A percentile compares a stretch with the other conserved stretches of the same genome.
Evolutionary conservation across 805 yeast species (phyloP).

Genomic region (Yarrowia osloensis): DNA sequence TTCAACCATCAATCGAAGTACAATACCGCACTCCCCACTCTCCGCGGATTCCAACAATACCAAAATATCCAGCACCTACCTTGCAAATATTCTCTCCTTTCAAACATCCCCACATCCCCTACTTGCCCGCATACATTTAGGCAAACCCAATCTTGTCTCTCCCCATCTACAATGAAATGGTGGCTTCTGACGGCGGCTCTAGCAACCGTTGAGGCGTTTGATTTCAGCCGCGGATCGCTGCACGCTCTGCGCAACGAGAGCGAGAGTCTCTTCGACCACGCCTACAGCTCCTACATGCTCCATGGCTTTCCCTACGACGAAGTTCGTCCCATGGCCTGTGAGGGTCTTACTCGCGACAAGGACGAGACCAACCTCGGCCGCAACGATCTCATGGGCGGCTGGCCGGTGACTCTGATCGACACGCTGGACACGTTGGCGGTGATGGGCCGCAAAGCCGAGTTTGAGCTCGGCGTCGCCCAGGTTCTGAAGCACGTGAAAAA

Average conservation of each 20-base stretch:
- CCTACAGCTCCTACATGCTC: constrained; percentile 67
- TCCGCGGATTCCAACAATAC: too few relatives aligned
- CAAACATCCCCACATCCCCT: too few relatives aligned
- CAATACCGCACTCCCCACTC: too few relatives aligned
- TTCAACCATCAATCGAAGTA: too few relatives aligned
- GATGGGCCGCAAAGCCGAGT: constrained; percentile 61
- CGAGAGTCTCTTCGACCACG: constrained; percentile 63
- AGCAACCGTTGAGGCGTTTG: too few relatives aligned
- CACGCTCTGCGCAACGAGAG: constrained; percentile 48
- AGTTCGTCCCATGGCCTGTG: constrained; percentile 71
- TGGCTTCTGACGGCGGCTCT: constrained; percentile 43
- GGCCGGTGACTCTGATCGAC: constrained; percentile 76
- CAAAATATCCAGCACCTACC: too few relatives aligned
- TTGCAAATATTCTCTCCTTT: too few relatives aligned
- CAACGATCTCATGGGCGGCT: constrained; percentile 86
- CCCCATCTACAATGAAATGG: too few relatives aligned
- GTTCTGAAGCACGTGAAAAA: constrained; percentile 46
- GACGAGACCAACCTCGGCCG: constrained; percentile 57
- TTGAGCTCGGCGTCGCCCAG: constrained; percentile 49
- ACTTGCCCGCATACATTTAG: too few relatives aligned
- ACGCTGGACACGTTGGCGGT: constrained; percentile 76
- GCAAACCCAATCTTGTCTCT: too few relatives aligned
- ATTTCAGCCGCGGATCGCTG: constrained; percentile 7
- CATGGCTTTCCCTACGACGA: constrained; percentile 80
- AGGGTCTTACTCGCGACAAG: constrained; percentile 65